phyloP scores from a whole-genome alignment of 2,329 filamentous ascomycete species.

The Rhynchosporium secalis region DNA sequence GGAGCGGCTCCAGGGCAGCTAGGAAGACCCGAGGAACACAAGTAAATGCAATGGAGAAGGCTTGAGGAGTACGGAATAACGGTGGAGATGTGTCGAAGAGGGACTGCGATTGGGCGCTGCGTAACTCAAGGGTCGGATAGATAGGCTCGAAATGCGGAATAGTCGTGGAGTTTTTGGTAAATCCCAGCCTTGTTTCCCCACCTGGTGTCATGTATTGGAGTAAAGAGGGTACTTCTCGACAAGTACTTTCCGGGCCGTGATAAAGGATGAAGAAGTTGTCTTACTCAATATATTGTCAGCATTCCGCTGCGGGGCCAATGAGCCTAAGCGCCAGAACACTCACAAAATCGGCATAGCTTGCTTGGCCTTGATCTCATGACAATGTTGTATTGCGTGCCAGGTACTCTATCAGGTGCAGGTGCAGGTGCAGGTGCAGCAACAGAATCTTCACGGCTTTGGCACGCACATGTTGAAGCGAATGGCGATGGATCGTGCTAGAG shows the following conservation, averaged over 20 bases:
- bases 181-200: conserved; percentile 7
- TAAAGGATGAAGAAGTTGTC: conserved; percentile 3
- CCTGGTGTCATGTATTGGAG: neutral
- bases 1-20: conserved; percentile 11
- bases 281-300: neutral
- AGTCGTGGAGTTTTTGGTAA: neutral
- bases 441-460: conserved; percentile 15
- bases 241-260: neutral
- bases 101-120: neutral
- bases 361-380: too few relatives aligned
- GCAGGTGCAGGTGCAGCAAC: conserved; percentile 18
- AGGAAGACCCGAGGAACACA: conserved; percentile 15
- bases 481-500: conserved; percentile 20
- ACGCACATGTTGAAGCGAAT: conserved; percentile 21
- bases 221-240: neutral
- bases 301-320: neutral
- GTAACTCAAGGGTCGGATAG: neutral
- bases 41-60: neutral
- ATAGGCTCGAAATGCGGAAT: conserved; percentile 1
- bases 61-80: conserved; percentile 9
- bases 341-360: too few relatives aligned
- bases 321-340: neutral
- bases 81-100: neutral
- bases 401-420: neutral
- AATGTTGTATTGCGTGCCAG: neutral